Conservation (phyloP, 2,329 filamentous ascomycete genomes). For the Colletotrichum sp. region DNA sequence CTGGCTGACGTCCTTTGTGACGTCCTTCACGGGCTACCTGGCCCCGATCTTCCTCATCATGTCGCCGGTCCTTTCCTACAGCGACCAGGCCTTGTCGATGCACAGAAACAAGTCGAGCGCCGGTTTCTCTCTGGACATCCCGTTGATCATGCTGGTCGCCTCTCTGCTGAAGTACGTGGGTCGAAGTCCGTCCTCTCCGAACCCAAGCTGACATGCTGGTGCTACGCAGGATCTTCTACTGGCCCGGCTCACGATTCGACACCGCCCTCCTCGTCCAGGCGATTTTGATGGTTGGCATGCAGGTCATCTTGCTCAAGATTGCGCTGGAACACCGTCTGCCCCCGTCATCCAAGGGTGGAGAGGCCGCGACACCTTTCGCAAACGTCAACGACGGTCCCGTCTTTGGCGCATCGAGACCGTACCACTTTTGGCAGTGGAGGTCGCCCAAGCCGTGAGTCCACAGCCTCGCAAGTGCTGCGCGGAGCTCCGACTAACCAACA, state of each 20-base stretch:
- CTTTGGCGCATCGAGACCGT: conserved; percentile 61
- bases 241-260: conserved; percentile 70
- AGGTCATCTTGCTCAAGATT: conserved; percentile 68
- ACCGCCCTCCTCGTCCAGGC: conserved; percentile 67
- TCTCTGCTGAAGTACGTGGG: conserved; percentile 64
- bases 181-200: background rate
- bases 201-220: conserved; percentile 2
- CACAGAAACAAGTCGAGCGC: conserved; percentile 67
- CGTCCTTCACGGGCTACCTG: conserved; percentile 57
- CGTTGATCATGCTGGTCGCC: conserved; percentile 74
- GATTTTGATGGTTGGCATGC: conserved; percentile 68
- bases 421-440: conserved; percentile 85
- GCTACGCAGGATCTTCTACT: conserved; percentile 69
- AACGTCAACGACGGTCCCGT: conserved; percentile 45
- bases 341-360: conserved; percentile 64
- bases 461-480: background rate
- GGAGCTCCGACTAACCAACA: background rate
- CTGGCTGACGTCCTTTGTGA: conserved; percentile 32
- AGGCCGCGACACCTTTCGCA: conserved; percentile 67
- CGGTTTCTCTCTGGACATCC: conserved; percentile 74
- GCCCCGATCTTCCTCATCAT: conserved; percentile 68
- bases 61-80: conserved; percentile 69
- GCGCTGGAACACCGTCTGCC: conserved; percentile 71
- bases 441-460: conserved; percentile 66
- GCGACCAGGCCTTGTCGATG: conserved; percentile 71